Evolutionary conservation across 345 rosid genomes (phyloP), one percentile per base, ranked within the genome.

Genomic region (Gossypium anomalum): DNA sequence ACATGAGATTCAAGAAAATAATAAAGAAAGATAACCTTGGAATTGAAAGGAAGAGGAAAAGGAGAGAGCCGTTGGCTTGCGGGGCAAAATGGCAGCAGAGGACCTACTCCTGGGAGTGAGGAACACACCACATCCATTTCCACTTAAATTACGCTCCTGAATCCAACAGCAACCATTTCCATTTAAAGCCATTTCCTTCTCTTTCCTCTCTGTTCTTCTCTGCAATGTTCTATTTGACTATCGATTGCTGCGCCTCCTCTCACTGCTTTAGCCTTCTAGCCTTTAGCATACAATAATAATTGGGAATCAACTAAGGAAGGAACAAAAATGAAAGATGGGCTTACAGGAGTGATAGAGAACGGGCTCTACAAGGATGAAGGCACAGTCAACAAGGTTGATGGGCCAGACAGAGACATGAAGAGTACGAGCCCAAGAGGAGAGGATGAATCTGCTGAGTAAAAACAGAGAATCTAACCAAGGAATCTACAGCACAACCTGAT

Each of bases 11-110:
- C 41, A 34, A 34, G 41, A 34, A 34, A 34, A 34, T 34, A 34
- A 34, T 34, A 34, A 34, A 34, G 41, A 57, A 22, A 15, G 20
- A 44, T 2, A 10, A 70, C 67, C 60, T 53, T 49, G 71, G 15
- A 19, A 20, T 22, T 15, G 34, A 61, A 71, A 4, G 48, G 89
- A 73, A 10, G 85, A 78, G 55, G 87, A 83, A 62, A 85, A 77
- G 9, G 87, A 76, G 78, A 87, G 61, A 51, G 62, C 7, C 9
- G 82, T 79, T 4, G 81, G 61, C 76, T 75, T 80, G 55, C 41
- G 47, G 72, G 75, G 60, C 8, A 34, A 68, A 64, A 48, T 61
- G 70, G 38, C 38, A 76, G 41, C 77, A 43, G 52, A 6, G 71
- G 49, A 34, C 27, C 22, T 27, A 62, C 12, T 52, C 44, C 22